Conservation (phyloP, 306 rosid genomes). For the Glycine tomentella region DNA sequence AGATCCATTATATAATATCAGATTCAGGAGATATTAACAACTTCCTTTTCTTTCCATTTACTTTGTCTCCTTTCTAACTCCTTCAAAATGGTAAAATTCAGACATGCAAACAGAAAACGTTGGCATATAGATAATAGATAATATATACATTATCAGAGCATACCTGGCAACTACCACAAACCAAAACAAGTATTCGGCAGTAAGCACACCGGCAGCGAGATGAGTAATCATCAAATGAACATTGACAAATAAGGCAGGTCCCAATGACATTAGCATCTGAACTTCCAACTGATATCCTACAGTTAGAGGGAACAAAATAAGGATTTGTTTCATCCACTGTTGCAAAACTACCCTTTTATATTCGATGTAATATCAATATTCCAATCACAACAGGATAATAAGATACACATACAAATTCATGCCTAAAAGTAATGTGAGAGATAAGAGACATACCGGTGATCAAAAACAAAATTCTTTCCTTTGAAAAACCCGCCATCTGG, state of each 20-base stretch:
- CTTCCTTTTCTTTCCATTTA: conserved; percentile 11
- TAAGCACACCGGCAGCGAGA: conserved; percentile 79
- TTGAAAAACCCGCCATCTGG: conserved; percentile 86
- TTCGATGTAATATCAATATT: conserved; percentile 17
- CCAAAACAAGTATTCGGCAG: conserved; percentile 91
- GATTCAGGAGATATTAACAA: not conserved
- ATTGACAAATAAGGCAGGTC: conserved; percentile 71
- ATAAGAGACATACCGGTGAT: conserved; percentile 70
- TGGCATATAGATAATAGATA: not conserved
- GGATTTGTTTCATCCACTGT: conserved; percentile 23
- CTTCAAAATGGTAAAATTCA: conserved; percentile 17
- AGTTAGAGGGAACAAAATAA: conserved; percentile 41
- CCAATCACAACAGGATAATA: conserved; percentile 36
- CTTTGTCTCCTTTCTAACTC: not conserved
- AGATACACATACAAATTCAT: conserved; percentile 20
- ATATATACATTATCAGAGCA: conserved; percentile 35
- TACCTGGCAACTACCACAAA: conserved; percentile 85
- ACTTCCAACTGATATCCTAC: conserved; percentile 93
- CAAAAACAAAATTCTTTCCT: conserved; percentile 97
- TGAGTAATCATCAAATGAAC: conserved; percentile 84
- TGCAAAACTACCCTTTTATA: conserved; percentile 23
- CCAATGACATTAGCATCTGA: conserved; percentile 70
- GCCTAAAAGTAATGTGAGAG: conserved; percentile 32
- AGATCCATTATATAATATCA: not conserved
- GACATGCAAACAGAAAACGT: not conserved